These are phyloP conservation scores for Geotrichum restrictum DNA, from an alignment of 1,139 yeast genomes.

Conservation along the genomic window DNA sequence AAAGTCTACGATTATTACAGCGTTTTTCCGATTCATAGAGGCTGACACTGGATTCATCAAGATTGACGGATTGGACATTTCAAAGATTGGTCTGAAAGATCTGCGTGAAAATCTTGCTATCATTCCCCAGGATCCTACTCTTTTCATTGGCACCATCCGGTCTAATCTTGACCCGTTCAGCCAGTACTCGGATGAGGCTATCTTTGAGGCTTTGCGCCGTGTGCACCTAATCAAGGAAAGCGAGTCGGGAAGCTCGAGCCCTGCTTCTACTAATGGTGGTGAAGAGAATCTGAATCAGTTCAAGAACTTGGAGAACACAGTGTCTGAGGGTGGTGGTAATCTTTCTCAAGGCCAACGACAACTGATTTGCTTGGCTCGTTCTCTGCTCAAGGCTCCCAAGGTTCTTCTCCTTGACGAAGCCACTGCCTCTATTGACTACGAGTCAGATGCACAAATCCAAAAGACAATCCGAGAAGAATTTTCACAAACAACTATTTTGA, in stretches of 20 bases:
- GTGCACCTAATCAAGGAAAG: slow-evolving; percentile 58
- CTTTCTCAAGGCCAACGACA: slow-evolving; percentile 96
- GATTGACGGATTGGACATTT: slow-evolving; percentile 89
- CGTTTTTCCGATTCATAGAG: slow-evolving; percentile 86
- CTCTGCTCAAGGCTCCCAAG: slow-evolving; percentile 79
- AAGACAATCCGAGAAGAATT: slow-evolving; percentile 87
- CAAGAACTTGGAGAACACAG: slow-evolving; percentile 58
- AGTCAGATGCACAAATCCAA: slow-evolving; percentile 87
- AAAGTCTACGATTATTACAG: slow-evolving; percentile 92
- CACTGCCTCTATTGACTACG: slow-evolving; percentile 92
- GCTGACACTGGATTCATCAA: slow-evolving; percentile 78
- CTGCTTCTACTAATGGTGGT: not conserved
- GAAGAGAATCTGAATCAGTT: slow-evolving; percentile 76
- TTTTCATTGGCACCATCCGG: slow-evolving; percentile 80
- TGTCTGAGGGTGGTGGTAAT: slow-evolving; percentile 86
- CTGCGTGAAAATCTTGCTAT: slow-evolving; percentile 82
- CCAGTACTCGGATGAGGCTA: slow-evolving; percentile 64
- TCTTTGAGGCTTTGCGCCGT: slow-evolving; percentile 79
- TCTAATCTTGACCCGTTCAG: slow-evolving; percentile 78
- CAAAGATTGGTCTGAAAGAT: slow-evolving; percentile 72
- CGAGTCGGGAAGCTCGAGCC: slow-evolving; percentile 1
- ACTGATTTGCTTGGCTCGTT: slow-evolving; percentile 86
- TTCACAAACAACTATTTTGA: slow-evolving; percentile 72
- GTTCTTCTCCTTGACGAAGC: slow-evolving; percentile 91
- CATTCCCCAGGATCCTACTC: slow-evolving; percentile 91